phyloP scores from a whole-genome alignment of 331 rosid genomes.

The Pyrus hybrid region DNA sequence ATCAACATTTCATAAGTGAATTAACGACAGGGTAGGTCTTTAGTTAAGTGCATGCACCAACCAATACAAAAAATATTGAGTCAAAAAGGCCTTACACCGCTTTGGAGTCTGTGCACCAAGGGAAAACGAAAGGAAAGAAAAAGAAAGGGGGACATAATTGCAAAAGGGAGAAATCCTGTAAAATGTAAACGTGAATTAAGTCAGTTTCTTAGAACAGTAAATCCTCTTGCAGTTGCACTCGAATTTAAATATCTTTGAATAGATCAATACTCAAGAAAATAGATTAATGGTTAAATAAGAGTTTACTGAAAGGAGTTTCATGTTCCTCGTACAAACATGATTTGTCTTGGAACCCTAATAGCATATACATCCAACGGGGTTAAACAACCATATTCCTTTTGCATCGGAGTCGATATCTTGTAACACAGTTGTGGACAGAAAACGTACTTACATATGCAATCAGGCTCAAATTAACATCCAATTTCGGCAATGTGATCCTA shows the following conservation, averaged over 20 bases:
- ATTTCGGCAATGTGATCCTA: conserved; percentile 8
- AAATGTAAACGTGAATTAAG: background rate
- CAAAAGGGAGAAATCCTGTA: conserved; percentile 16
- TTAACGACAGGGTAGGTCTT: background rate
- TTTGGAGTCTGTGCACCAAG: conserved; percentile 39
- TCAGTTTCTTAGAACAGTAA: background rate
- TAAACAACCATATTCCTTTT: background rate
- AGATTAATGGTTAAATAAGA: background rate
- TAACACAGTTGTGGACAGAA: background rate
- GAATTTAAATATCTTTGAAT: background rate
- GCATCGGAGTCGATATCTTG: background rate
- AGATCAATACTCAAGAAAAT: conserved; percentile 14
- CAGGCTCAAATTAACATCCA: conserved; percentile 12
- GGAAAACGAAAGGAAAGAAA: conserved; percentile 18
- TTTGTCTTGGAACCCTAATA: background rate
- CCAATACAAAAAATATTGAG: conserved; percentile 23
- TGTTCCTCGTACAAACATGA: background rate
- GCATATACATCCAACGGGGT: background rate
- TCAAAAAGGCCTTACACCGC: conserved; percentile 39
- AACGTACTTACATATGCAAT: background rate
- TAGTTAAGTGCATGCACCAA: background rate
- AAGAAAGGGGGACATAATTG: background rate
- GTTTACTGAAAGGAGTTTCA: background rate
- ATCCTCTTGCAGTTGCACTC: no score
- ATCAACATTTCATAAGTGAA: background rate